Evolutionary conservation across 1,139 yeast species (phyloP), one percentile per base, ranked within the genome.

Genomic region (Candida buenavistaensis): DNA sequence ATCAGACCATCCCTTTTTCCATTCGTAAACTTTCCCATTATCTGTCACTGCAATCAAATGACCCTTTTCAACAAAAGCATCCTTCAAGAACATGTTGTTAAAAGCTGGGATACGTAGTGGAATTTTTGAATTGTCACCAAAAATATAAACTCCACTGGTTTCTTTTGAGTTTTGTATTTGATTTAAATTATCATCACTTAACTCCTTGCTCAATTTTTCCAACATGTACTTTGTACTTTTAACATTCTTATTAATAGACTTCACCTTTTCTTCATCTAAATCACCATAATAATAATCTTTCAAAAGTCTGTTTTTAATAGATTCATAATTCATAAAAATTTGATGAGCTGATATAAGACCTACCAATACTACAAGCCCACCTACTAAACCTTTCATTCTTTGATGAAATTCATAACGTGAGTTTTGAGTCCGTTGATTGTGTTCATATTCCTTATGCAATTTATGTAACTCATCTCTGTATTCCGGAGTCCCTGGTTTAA

Each of bases 1-100:
- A 20, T 43, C 42, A 24, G 44, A 33, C 36, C 44, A 28, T 32
- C 71, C 73, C 20, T 59, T 49, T 26, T 78, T 75, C 83, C 89
- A 85, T 52, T 82, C 86, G 39, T 78, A 80, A 14, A 87, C 70
- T 48, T 82, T 76, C n/a, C 97, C 97, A 16, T 74, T 72, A 1
- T 72, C 73, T 41, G 82, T 75, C 14, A 94, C 80, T 1, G 80
- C 80, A 3, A 79, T 84, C 16, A 81, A 68, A 6, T 57, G 59
- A 15, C 72, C 77, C 14, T 68, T 62, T 1, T 58, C 52, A 12
- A 86, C 50, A 23, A 67, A 64, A n/a, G 88, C 76, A 50, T 80
- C 84, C 30, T 73, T 67, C 30, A 89, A 57, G 12, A 67, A 50
- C 60, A 72, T 70, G 28, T 75, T 74, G 49, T 89, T 88, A 49